A percentile compares a stretch with the other conserved stretches of the same genome.
Evolutionary conservation across 352 stramenopile species (phyloP).

Genomic region (Paralagenidium karlingii): DNA sequence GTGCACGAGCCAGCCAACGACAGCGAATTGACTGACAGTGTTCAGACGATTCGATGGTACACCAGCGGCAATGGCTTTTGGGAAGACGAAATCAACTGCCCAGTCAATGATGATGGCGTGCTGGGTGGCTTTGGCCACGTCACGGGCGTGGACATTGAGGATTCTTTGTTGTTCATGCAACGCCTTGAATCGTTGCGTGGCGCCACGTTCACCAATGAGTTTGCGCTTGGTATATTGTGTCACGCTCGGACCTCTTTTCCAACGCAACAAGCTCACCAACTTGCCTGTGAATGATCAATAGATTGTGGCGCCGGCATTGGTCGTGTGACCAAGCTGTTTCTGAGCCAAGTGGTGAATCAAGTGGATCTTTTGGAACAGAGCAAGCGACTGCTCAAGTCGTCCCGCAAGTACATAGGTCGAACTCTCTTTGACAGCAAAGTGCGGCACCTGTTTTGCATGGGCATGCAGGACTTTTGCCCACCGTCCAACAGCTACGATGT

Average conservation of each 20-base stretch:
- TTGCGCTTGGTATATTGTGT: slow-evolving; percentile 1
- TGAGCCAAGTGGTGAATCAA: slow-evolving; percentile 76
- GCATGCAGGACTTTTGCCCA: slow-evolving; percentile 86
- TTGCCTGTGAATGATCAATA: slow-evolving; percentile 24
- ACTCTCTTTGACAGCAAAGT: slow-evolving; percentile 18
- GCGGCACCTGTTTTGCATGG: slow-evolving; percentile 81
- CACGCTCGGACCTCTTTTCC: not conserved
- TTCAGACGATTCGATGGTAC: slow-evolving; percentile 39
- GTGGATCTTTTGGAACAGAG: slow-evolving; percentile 94
- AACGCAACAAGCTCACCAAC: slow-evolving; percentile 34
- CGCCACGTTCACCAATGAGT: slow-evolving; percentile 12
- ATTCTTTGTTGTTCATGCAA: slow-evolving; percentile 61
- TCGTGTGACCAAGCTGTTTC: slow-evolving; percentile 88
- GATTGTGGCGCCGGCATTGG: slow-evolving; percentile 91
- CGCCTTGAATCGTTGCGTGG: slow-evolving; percentile 22
- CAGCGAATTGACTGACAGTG: not conserved
- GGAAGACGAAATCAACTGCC: slow-evolving; percentile 86
- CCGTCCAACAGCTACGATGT: slow-evolving; percentile 78
- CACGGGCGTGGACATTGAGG: slow-evolving; percentile 63
- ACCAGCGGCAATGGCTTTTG: slow-evolving; percentile 63
- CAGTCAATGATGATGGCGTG: slow-evolving; percentile 88
- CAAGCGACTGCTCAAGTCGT: slow-evolving; percentile 75
- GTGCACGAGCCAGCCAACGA: not conserved
- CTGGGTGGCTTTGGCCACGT: slow-evolving; percentile 86
- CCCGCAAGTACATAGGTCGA: slow-evolving; percentile 79